Evolutionary conservation across 331 rosid genomes (phyloP).

Genomic region (Malus hybrid): DNA sequence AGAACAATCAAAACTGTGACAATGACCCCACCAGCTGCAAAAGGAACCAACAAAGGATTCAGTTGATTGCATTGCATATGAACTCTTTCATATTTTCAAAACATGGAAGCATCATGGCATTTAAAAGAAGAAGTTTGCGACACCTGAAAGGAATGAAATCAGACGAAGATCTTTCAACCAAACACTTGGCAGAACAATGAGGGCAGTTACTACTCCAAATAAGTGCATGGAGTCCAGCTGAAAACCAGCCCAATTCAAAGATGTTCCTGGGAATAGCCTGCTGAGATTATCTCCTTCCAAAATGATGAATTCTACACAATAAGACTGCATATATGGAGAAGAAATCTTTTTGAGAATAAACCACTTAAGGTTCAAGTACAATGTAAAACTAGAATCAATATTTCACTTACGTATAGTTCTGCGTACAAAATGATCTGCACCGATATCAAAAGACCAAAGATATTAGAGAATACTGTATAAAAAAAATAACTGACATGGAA

Average conservation of each 20-base stretch:
- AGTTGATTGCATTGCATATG: neutral
- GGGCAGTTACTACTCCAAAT: constrained; percentile 57
- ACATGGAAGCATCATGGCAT: neutral
- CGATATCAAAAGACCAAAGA: constrained; percentile 12
- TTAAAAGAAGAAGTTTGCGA: neutral
- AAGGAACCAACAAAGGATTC: constrained; percentile 12
- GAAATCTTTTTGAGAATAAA: neutral
- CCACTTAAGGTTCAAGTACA: neutral
- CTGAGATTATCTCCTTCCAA: constrained; percentile 86
- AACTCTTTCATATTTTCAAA: neutral
- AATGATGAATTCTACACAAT: constrained; percentile 74
- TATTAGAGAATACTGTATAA: constrained; percentile 13
- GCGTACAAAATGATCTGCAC: constrained; percentile 69
- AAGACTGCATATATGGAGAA: constrained; percentile 41
- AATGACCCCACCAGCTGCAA: constrained; percentile 74
- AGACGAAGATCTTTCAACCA: constrained; percentile 72
- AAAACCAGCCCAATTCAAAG: constrained; percentile 40
- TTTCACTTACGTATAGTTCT: constrained; percentile 73
- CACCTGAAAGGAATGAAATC: constrained; percentile 74
- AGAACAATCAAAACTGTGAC: constrained; percentile 41
- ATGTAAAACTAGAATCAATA: neutral
- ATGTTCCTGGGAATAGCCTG: constrained; percentile 62
- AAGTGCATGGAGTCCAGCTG: constrained; percentile 52
- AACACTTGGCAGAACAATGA: constrained; percentile 72
- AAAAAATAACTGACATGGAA: neutral